A percentile compares a stretch with the other conserved stretches of the same genome.
Conservation (phyloP, 345 rosid species). For the Turritis glabra region DNA sequence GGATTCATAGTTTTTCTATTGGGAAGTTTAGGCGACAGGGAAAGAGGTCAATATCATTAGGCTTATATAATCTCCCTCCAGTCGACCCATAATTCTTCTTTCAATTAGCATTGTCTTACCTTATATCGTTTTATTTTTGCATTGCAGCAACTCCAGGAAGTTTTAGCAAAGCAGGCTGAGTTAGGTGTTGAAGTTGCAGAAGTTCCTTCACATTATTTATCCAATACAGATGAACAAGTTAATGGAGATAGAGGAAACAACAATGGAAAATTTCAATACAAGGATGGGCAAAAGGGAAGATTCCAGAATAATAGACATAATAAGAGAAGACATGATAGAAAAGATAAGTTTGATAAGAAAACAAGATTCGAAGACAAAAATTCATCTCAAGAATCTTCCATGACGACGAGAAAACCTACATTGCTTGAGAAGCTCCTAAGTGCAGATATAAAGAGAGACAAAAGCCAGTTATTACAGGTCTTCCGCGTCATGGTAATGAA, state of each 20-base stretch:
- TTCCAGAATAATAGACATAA: constrained; percentile 23
- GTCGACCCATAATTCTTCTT: background rate
- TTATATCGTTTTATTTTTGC: background rate
- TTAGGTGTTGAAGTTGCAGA: constrained; percentile 93
- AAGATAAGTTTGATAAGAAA: constrained; percentile 38
- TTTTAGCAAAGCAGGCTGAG: constrained; percentile 91
- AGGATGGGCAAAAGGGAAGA: constrained; percentile 53
- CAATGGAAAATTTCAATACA: constrained; percentile 39
- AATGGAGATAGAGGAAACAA: constrained; percentile 19
- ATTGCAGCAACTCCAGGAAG: constrained; percentile 80
- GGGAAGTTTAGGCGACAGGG: background rate
- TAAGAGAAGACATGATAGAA: constrained; percentile 50
- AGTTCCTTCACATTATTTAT: constrained; percentile 70
- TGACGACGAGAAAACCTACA: constrained; percentile 50
- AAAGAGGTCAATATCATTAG: background rate
- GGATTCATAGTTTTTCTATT: background rate
- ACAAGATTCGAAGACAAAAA: constrained; percentile 26
- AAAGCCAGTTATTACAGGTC: constrained; percentile 63
- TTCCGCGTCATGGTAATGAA: constrained; percentile 73
- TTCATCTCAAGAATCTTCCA: constrained; percentile 39
- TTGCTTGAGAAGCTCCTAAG: constrained; percentile 83
- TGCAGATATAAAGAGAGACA: constrained; percentile 68
- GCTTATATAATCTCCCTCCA: background rate
- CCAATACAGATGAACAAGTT: constrained; percentile 46
- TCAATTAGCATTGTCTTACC: background rate